Conservation (phyloP, 768 basidiomycete genomes). For the Auriculariales sp. region DNA sequence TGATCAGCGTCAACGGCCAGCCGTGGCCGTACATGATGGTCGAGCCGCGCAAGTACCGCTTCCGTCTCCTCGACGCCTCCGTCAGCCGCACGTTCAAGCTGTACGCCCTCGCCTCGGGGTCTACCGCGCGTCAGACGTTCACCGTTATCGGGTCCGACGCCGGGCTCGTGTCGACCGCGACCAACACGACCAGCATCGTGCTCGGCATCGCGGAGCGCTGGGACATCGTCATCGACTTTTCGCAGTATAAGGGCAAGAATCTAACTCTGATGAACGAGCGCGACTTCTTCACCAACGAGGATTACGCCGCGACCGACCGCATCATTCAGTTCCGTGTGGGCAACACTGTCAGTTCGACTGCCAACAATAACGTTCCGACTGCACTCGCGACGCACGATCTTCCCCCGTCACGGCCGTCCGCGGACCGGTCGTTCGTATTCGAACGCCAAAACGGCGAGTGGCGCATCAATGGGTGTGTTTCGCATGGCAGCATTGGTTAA, state of each 20-base stretch:
- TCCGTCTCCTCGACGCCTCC: background rate
- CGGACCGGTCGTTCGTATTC: background rate
- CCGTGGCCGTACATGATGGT: background rate
- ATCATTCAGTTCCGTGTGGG: background rate
- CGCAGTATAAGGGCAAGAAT: background rate
- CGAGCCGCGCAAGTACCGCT: background rate
- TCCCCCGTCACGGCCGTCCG: background rate
- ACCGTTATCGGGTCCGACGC: background rate
- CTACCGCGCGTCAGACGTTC: background rate
- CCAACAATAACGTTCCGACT: background rate
- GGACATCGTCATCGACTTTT: slow-evolving; percentile 1
- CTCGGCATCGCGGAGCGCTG: background rate
- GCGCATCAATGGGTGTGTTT: too few relatives aligned
- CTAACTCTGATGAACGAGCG: background rate
- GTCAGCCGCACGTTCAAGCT: background rate
- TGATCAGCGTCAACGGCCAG: background rate
- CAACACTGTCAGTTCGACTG: background rate
- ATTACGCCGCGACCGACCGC: background rate
- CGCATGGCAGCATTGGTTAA: background rate
- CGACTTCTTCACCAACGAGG: background rate
- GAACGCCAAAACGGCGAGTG: background rate
- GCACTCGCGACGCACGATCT: background rate
- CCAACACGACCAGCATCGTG: background rate
- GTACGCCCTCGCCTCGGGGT: background rate
- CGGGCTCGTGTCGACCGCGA: background rate